Percentiles rank a stretch among this genome's conserved stretches.
These are phyloP conservation scores for Amphicarpaea edgeworthii DNA, from an alignment of 306 rosid species.

Conservation along the genomic window DNA sequence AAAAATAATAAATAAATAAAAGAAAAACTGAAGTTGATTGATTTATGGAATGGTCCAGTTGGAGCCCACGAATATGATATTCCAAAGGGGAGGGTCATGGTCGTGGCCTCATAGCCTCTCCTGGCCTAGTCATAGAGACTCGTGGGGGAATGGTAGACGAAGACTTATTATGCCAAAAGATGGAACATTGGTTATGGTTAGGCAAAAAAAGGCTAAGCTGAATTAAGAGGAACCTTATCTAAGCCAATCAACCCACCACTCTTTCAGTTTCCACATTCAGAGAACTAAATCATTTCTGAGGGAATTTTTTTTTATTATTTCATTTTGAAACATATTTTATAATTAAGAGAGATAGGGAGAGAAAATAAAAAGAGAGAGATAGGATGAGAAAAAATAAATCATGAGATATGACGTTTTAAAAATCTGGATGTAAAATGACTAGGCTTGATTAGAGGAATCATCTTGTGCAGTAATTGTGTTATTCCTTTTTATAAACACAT, in stretches of 20 bases:
- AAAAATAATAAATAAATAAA: too few species aligned
- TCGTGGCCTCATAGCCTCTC: conserved; percentile 42
- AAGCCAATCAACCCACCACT: conserved; percentile 9
- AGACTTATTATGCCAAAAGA: conserved; percentile 31
- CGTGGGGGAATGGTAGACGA: conserved; percentile 36
- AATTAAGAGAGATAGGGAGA: neutral
- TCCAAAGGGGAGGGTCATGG: conserved; percentile 38
- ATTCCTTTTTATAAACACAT: too few species aligned
- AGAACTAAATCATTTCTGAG: conserved; percentile 20
- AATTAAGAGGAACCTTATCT: conserved; percentile 44
- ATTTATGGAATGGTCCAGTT: neutral
- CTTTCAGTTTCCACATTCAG: conserved; percentile 30
- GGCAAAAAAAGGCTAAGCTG: conserved; percentile 30
- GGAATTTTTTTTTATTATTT: neutral
- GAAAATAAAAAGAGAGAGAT: too few species aligned
- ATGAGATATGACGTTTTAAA: neutral
- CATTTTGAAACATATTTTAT: neutral
- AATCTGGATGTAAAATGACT: neutral
- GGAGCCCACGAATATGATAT: conserved; percentile 17
- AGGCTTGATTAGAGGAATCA: too few species aligned
- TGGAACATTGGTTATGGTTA: conserved; percentile 24
- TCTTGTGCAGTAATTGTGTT: too few species aligned
- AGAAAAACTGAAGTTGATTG: neutral
- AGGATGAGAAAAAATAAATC: too few species aligned
- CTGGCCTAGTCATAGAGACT: conserved; percentile 46